Percentiles rank a stretch among this genome's conserved stretches.
Evolutionary conservation across 179 eudicot species (phyloP).

Genomic region (Drosera spatulata): DNA sequence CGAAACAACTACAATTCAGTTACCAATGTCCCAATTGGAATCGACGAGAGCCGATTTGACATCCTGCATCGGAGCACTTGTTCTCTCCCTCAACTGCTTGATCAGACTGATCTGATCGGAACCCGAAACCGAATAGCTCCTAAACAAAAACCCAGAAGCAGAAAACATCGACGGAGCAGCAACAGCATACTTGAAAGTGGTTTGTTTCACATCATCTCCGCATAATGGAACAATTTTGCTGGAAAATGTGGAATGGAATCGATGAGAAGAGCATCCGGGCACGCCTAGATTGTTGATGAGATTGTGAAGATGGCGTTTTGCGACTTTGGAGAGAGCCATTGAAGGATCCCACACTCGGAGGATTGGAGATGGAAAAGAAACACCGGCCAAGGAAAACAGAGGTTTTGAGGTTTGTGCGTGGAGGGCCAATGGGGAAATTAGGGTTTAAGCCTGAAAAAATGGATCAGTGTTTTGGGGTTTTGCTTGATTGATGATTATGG

Average conservation of each 20-base stretch:
- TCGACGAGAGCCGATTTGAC: constrained; percentile 79
- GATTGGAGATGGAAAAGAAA: no score
- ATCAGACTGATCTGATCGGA: constrained; percentile 65
- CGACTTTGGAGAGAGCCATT: no score
- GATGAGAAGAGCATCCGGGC: no score
- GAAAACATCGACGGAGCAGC: constrained; percentile 1
- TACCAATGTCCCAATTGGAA: constrained; percentile 85
- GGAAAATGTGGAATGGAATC: constrained; percentile 14
- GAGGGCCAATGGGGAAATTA: no score
- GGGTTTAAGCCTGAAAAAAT: no score
- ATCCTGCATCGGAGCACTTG: constrained; percentile 94
- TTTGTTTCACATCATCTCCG: constrained; percentile 9
- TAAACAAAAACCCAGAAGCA: constrained; percentile 24
- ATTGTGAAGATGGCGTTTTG: no score
- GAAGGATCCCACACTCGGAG: no score
- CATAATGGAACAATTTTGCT: constrained; percentile 12
- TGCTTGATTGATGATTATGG: no score
- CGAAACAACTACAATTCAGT: not conserved
- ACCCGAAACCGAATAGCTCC: constrained; percentile 44
- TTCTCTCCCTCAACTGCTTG: constrained; percentile 78
- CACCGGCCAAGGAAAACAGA: no score
- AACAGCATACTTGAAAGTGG: not conserved
- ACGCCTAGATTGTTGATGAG: no score
- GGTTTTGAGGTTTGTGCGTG: no score
- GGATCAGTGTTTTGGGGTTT: no score